These are phyloP conservation scores for Penicillium herquei DNA, from an alignment of 495 filamentous ascomycete species.

Conservation along the genomic window DNA sequence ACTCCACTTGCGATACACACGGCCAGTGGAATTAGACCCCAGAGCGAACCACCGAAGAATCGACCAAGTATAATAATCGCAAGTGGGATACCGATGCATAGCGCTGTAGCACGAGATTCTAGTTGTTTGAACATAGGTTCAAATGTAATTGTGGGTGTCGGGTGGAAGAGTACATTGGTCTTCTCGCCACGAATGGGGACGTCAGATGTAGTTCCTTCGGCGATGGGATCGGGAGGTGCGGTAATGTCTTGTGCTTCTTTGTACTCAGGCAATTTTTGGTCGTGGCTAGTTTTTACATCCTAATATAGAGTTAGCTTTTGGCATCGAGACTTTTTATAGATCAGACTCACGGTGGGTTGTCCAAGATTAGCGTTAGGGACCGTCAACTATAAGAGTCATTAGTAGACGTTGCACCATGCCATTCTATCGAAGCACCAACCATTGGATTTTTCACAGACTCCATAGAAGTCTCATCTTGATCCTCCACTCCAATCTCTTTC, in stretches of 20 bases:
- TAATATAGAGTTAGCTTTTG: constrained; percentile 23
- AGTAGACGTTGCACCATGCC: not conserved
- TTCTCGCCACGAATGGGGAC: constrained; percentile 94
- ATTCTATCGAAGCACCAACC: constrained; percentile 36
- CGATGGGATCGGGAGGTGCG: constrained; percentile 83
- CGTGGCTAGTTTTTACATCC: constrained; percentile 59
- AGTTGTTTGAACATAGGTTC: constrained; percentile 78
- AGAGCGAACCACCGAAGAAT: constrained; percentile 72
- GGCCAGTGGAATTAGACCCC: constrained; percentile 70
- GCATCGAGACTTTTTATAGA: not conserved
- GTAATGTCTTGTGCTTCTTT: constrained; percentile 83
- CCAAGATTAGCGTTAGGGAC: constrained; percentile 86
- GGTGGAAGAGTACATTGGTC: constrained; percentile 94
- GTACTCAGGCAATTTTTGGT: constrained; percentile 70
- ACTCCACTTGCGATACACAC: constrained; percentile 69
- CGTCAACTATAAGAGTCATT: constrained; percentile 54
- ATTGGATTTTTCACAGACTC: constrained; percentile 66
- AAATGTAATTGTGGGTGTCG: constrained; percentile 82
- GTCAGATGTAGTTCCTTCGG: constrained; percentile 76
- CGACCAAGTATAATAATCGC: constrained; percentile 75
- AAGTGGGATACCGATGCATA: constrained; percentile 67
- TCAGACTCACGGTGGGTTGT: constrained; percentile 58
- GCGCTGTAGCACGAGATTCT: constrained; percentile 64
- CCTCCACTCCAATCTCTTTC: constrained; percentile 81
- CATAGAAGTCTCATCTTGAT: constrained; percentile 69